A percentile compares a stretch with the other conserved stretches of the same genome.
Conservation (phyloP, 805 yeast species). For the Pichia thaimueangensis region DNA sequence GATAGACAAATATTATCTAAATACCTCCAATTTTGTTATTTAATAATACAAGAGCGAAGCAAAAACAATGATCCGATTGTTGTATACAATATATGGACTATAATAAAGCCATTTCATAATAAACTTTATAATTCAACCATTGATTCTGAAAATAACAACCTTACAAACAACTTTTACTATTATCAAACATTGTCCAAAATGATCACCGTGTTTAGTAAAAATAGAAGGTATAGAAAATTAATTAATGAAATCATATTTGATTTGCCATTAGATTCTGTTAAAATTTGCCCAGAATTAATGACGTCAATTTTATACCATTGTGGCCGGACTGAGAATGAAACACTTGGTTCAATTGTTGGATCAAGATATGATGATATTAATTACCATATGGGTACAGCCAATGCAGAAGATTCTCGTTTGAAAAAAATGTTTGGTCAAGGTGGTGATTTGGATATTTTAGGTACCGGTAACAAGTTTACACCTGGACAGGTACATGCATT, state of each 20-base stretch:
- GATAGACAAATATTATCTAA: conserved; percentile 19
- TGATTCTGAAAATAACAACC: conserved; percentile 23
- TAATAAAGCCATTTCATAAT: conserved; percentile 28
- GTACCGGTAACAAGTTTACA: conserved; percentile 20
- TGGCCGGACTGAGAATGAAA: conserved; percentile 21
- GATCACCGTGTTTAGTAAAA: conserved; percentile 26
- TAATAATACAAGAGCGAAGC: conserved; percentile 22
- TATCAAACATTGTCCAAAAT: conserved; percentile 24
- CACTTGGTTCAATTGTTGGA: conserved; percentile 23
- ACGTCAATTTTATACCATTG: conserved; percentile 27
- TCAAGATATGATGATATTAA: conserved; percentile 21
- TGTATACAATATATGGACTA: conserved; percentile 25
- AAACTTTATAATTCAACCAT: conserved; percentile 21
- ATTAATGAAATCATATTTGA: conserved; percentile 23
- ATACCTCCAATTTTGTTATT: conserved; percentile 26
- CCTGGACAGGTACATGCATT: conserved; percentile 28
- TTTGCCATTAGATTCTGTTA: conserved; percentile 31
- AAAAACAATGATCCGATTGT: conserved; percentile 22
- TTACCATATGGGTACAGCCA: background rate
- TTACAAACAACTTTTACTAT: conserved; percentile 25
- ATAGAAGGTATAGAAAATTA: conserved; percentile 22
- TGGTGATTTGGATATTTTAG: conserved; percentile 10
- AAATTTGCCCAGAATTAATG: conserved; percentile 30
- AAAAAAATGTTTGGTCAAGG: conserved; percentile 7
- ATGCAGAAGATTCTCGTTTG: background rate